Base-by-base conservation (phyloP, 2,329 filamentous ascomycete genomes). In the Capronia americana region DNA sequence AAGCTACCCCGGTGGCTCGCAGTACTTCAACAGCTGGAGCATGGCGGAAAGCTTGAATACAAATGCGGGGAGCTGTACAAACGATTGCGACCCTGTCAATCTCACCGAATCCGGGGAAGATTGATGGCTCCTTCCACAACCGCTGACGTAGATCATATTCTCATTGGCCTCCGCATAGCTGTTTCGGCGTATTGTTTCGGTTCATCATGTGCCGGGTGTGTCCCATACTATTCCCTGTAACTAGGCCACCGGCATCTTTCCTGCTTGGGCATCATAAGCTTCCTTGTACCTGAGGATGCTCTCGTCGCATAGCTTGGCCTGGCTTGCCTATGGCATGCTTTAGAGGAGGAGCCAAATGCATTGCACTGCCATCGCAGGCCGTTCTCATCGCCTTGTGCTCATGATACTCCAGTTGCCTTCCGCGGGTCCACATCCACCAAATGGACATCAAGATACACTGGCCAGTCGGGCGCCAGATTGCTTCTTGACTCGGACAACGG, bases 401-500 rank as follows among this genome's bases (percentile, higher is more conserved):
- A 56, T 24, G 7, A 58, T 8, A 62, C 59, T 23, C 59, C 63
- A 23, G 50, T 34, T 38, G 72, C n/a, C 59, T 64, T 57, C 71
- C 70, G 26, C 63, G 70, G 38, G 60, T 73, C 57, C 30, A 76
- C 68, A 5, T 80, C 78, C 57, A 80, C 78, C 59, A 80, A 70
- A 70, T 82, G 79, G 57, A 82, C 74, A 54, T 80, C 79, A 73
- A 81, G 76, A 11, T 77, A 75, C 7, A 76, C 72, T 0, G 80
- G 79, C 72, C 81, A 82, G 64, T 82, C 80, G 0, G 80, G 79
- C 38, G 82, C 79, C 63, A 81, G 66, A 44, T 79, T 74, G 61
- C 76, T 79, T 61, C 71, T 64, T 28, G 62, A 63, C 26, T 69
- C 68, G 11, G 71, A 61, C 44, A 69, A 17, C 0, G 72, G 70